These are phyloP conservation scores for Hygrophila difformis DNA, from an alignment of 257 asterid species.

Conservation along the genomic window DNA sequence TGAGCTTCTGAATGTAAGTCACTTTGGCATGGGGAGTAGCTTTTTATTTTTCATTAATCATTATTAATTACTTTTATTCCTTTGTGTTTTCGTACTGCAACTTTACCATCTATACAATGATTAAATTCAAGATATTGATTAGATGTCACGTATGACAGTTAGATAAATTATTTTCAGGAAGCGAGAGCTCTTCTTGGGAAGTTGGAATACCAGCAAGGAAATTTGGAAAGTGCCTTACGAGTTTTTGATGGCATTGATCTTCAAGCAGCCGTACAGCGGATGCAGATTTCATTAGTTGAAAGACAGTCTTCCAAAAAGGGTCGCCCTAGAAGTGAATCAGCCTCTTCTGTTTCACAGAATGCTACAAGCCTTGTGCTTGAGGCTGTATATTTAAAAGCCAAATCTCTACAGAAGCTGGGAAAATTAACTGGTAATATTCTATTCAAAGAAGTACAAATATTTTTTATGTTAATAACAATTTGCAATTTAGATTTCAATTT, in stretches of 20 bases:
- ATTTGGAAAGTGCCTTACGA: conserved; percentile 90
- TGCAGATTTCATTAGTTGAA: conserved; percentile 62
- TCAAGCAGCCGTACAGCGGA: conserved; percentile 76
- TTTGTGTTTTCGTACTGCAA: conserved; percentile 15
- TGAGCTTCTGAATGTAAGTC: too few relatives aligned
- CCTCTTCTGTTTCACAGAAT: conserved; percentile 55
- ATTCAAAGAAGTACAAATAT: background rate
- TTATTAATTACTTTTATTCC: conserved; percentile 3
- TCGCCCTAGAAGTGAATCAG: conserved; percentile 56
- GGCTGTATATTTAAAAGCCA: conserved; percentile 94
- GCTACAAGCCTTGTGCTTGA: conserved; percentile 89
- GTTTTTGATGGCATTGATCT: conserved; percentile 98
- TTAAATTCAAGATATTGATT: conserved; percentile 17
- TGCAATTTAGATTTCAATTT: too few relatives aligned
- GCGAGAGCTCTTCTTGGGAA: conserved; percentile 98
- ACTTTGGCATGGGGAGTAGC: background rate
- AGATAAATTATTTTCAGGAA: conserved; percentile 57
- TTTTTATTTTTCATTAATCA: conserved; percentile 7
- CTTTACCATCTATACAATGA: conserved; percentile 20
- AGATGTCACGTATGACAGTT: conserved; percentile 22
- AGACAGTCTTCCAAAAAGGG: conserved; percentile 65
- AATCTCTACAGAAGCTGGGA: conserved; percentile 91
- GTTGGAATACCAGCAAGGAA: conserved; percentile 96
- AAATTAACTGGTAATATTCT: conserved; percentile 55
- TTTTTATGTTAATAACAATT: too few relatives aligned